A percentile compares a stretch with the other conserved stretches of the same genome.
Conservation (phyloP, 371 early-diverging fungal species). For the Zancudomyces culisetae region DNA sequence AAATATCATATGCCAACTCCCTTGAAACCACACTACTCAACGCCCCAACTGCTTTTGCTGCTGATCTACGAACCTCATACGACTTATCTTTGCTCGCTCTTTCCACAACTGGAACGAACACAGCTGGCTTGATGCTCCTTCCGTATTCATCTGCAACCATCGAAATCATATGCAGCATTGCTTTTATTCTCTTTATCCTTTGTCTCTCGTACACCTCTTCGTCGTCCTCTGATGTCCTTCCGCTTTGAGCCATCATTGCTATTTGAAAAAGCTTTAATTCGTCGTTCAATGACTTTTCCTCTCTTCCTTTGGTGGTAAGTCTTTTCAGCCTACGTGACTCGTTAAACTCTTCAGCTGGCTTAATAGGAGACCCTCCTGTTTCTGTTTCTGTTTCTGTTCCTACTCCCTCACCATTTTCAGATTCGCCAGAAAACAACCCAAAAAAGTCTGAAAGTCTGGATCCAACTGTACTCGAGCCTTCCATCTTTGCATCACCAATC, state of each 20-base stretch:
- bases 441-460: neutral
- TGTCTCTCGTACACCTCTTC: slow-evolving; percentile 17
- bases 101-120: slow-evolving; percentile 25
- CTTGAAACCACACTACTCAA: slow-evolving; percentile 19
- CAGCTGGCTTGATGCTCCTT: slow-evolving; percentile 18
- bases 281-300: neutral
- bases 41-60: slow-evolving; percentile 20
- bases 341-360: neutral
- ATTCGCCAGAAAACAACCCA: neutral
- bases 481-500: neutral
- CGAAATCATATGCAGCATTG: slow-evolving; percentile 20
- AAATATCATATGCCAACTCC: slow-evolving; percentile 19
- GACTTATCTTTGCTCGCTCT: slow-evolving; percentile 11
- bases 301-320: neutral
- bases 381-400: slow-evolving; percentile 9
- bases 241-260: neutral
- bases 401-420: slow-evolving; percentile 4
- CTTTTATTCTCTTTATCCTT: slow-evolving; percentile 16
- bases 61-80: slow-evolving; percentile 25
- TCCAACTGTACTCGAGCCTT: neutral
- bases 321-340: slow-evolving; percentile 1
- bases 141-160: slow-evolving; percentile 19
- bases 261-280: neutral
- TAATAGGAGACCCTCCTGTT: neutral
- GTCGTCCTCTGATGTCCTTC: slow-evolving; percentile 4